A percentile compares a stretch with the other conserved stretches of the same genome.
These are phyloP conservation scores for Chloropicon primus DNA, from an alignment of 139 green algal genomes.

Conservation along the genomic window DNA sequence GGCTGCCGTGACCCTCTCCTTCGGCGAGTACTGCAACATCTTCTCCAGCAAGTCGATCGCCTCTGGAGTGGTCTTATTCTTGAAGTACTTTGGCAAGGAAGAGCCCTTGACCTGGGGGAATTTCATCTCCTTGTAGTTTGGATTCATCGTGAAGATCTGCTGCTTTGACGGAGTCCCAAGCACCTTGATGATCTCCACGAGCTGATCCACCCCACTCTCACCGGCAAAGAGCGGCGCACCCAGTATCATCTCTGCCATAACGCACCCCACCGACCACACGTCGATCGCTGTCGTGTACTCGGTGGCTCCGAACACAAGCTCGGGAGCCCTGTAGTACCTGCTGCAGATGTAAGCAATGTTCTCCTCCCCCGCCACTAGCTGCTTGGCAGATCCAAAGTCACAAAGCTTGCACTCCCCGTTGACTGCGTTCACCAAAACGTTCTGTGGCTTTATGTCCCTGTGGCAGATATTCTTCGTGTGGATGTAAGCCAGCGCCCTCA, in stretches of 20 bases:
- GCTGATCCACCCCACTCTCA: constrained; percentile 94
- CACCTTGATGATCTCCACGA: constrained; percentile 99
- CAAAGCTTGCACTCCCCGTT: constrained; percentile 93
- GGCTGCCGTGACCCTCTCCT: constrained; percentile 49
- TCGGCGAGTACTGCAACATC: constrained; percentile 84
- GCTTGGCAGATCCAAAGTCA: constrained; percentile 97
- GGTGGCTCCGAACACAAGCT: constrained; percentile 98
- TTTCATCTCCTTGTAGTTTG: constrained; percentile 99
- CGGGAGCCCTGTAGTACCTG: constrained; percentile 54
- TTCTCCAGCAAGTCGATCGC: constrained; percentile 16
- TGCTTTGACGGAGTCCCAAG: constrained; percentile 84
- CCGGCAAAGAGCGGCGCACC: constrained; percentile 63
- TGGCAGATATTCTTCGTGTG: constrained; percentile 78
- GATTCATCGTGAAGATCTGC: constrained; percentile 98
- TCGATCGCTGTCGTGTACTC: constrained; percentile 98
- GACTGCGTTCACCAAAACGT: constrained; percentile 84
- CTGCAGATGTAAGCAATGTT: constrained; percentile 99
- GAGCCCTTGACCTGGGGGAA: constrained; percentile 86
- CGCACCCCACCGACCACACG: constrained; percentile 93
- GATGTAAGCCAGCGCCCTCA: constrained; percentile 61
- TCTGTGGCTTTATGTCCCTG: constrained; percentile 93
- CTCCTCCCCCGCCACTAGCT: constrained; percentile 70
- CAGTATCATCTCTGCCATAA: constrained; percentile 95
- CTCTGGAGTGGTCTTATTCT: not conserved
- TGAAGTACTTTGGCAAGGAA: not conserved